Evolutionary conservation across 208 protist genomes (phyloP).

Genomic region (Trypanosoma avium): DNA sequence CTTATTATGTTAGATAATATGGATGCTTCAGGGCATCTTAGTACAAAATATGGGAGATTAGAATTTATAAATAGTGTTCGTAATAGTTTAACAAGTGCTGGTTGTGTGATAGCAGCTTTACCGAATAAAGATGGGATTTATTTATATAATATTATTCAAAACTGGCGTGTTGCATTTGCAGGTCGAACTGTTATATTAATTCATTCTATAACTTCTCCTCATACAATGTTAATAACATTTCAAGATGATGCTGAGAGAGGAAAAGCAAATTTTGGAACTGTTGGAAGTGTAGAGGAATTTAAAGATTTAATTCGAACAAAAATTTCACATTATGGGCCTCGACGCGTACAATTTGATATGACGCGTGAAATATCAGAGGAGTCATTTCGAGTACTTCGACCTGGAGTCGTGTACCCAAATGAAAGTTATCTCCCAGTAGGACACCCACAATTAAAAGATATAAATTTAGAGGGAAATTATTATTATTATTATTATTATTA

Average conservation of each 20-base stretch:
- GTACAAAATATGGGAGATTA: constrained; percentile 68
- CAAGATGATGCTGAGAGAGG: constrained; percentile 72
- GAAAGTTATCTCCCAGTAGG: constrained; percentile 61
- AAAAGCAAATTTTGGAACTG: constrained; percentile 73
- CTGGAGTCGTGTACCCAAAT: constrained; percentile 53
- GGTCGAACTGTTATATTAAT: constrained; percentile 75
- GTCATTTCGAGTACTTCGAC: constrained; percentile 71
- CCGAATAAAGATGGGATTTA: constrained; percentile 74
- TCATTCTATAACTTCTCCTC: constrained; percentile 78
- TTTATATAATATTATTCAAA: constrained; percentile 81
- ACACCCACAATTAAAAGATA: constrained; percentile 51
- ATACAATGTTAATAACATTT: constrained; percentile 89
- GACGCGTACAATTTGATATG: constrained; percentile 83
- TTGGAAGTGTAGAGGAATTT: constrained; percentile 74
- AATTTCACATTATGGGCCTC: constrained; percentile 69
- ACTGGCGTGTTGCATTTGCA: constrained; percentile 85
- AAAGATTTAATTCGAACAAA: constrained; percentile 74
- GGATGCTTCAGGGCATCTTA: constrained; percentile 65
- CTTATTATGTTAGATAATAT: constrained; percentile 76
- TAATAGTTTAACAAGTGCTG: constrained; percentile 57
- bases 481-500: no score
- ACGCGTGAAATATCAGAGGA: constrained; percentile 59
- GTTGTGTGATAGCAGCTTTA: constrained; percentile 66
- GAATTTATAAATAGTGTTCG: constrained; percentile 80
- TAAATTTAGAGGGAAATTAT: no score